Base-by-base conservation (phyloP, 2,329 filamentous ascomycete species). In the Pezizomycotina sp. region DNA sequence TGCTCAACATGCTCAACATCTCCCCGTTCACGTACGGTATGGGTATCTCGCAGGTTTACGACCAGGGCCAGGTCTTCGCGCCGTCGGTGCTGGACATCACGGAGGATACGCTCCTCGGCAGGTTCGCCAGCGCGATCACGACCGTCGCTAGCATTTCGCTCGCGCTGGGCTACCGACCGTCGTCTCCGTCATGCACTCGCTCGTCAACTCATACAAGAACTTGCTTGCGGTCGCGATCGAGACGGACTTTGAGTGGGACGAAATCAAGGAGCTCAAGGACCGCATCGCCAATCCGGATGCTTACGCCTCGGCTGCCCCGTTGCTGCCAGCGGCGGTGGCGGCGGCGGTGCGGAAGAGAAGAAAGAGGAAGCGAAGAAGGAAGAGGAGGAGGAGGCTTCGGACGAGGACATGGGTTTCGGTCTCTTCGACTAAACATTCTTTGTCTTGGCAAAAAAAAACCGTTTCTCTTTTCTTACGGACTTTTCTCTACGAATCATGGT, bases 1-100 rank as follows among this genome's bases (percentile, higher is more conserved):
- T 98, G 53, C 77, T 98, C 57, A 98, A 98, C 80, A 80, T 98
- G 86, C 68, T 98, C 62, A 95, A 93, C 77, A 98, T 98, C 72
- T 95, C 89, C 53, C 84, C 84, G 62, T 93, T 93, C 74, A 92
- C 84, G 60, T 98, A 95, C 69, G 89, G 89, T 69, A 91, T 98
- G 79, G 79, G 77, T 61, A 77, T 98, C 56, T 53, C 72, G 49
- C 86, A 95, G 71, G 83, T 98, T 63, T 98, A 98, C 73, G 84
- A 98, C 67, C 67, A 86, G 58, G 89, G 89, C 57, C 89, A 98
- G 71, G 74, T 73, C 54, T 98, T 98, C 74, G 68, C 73, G 50
- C 63, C 83, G 49, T 65, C 62, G 47, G 81, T 98, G 52, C 73
- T 98, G 53, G 89, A 98, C 64, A 83, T 98, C 57, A 71, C 80